Evolutionary conservation across 176 grass and related monocot species (phyloP).

Genomic region (Dendrocalamus sinicus): DNA sequence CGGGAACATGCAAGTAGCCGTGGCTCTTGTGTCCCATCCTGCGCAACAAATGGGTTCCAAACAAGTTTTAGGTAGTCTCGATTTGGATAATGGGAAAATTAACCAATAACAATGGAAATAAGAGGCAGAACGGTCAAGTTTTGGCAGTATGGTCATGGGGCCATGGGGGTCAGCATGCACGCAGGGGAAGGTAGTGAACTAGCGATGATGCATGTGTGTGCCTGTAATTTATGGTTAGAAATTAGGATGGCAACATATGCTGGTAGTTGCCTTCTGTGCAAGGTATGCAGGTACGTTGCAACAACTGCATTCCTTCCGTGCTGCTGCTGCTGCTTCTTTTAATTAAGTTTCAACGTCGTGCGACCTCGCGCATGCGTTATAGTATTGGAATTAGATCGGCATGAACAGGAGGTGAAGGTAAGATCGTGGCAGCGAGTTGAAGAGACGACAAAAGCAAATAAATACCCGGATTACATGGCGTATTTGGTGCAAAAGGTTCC

Average conservation of each 20-base stretch:
- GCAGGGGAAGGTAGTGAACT: background rate
- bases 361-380: background rate
- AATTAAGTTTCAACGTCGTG: too few species aligned
- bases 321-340: too few species aligned
- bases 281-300: background rate
- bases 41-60: background rate
- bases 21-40: constrained; percentile 18
- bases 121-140: too few species aligned
- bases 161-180: background rate
- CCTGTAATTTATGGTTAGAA: too few species aligned
- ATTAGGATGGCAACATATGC: too few species aligned
- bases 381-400: background rate
- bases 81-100: too few species aligned
- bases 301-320: background rate
- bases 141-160: background rate
- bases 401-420: background rate
- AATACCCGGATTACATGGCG: constrained; percentile 4
- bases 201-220: background rate
- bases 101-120: too few species aligned
- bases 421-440: background rate
- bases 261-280: background rate
- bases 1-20: constrained; percentile 28
- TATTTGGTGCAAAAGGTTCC: constrained; percentile 27
- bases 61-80: too few species aligned
- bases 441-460: background rate